Conservation (phyloP, 306 rosid species). For the Dalbergia oliveri region DNA sequence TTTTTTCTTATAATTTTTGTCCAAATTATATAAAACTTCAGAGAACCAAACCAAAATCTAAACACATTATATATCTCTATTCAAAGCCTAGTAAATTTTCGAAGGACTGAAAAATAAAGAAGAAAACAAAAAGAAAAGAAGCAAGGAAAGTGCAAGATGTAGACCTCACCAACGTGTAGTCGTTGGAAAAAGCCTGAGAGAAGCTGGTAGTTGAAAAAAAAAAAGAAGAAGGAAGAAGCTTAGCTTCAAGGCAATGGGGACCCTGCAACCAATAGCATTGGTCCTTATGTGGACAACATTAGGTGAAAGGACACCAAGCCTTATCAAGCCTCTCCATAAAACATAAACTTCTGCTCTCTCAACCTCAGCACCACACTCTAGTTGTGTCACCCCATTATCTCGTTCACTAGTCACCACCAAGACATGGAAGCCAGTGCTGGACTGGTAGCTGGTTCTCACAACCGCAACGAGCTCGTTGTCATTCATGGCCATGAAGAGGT, state of each 20-base stretch:
- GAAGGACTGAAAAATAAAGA: conserved; percentile 33
- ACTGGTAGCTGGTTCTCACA: conserved; percentile 53
- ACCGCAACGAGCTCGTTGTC: conserved; percentile 53
- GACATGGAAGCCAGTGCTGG: conserved; percentile 58
- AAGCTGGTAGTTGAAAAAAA: conserved; percentile 51
- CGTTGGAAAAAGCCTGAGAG: conserved; percentile 34
- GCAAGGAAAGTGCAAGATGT: conserved; percentile 32
- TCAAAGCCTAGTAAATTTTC: conserved; percentile 2
- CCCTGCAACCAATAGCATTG: conserved; percentile 75
- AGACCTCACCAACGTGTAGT: conserved; percentile 37
- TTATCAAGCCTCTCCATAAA: conserved; percentile 44
- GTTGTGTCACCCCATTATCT: conserved; percentile 51
- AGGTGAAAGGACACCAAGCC: conserved; percentile 50
- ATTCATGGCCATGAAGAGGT: conserved; percentile 60
- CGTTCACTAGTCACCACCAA: conserved; percentile 48
- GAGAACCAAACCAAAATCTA: no score
- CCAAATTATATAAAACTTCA: no score
- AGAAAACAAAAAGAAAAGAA: conserved; percentile 3
- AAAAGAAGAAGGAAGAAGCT: conserved; percentile 65
- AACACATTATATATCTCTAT: background rate
- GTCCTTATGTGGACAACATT: conserved; percentile 63
- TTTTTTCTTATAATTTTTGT: no score
- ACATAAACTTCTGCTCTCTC: conserved; percentile 52
- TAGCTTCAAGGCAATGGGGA: conserved; percentile 91
- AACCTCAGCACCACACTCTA: conserved; percentile 25